These are phyloP conservation scores for Cupressus sempervirens DNA, from an alignment of 75 land plant genomes.

Conservation along the genomic window DNA sequence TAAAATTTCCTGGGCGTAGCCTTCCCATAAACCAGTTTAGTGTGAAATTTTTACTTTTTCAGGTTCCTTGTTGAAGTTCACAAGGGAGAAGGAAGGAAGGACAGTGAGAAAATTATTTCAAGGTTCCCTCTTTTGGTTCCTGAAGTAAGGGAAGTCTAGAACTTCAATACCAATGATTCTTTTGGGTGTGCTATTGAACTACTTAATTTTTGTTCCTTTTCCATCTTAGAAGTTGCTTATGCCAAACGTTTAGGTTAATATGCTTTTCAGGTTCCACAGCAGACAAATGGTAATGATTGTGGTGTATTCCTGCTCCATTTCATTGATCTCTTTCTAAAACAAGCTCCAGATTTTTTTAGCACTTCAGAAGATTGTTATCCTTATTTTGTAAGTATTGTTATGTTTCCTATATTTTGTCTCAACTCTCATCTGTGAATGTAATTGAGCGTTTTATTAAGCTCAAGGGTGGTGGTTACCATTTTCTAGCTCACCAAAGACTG, in stretches of 20 bases:
- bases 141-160: constrained; percentile 25
- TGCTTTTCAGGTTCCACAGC: constrained; percentile 58
- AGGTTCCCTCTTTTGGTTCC: constrained; percentile 55
- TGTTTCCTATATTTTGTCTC: not conserved
- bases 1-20: not conserved
- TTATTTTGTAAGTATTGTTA: constrained; percentile 41
- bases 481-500: constrained; percentile 12
- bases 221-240: not conserved
- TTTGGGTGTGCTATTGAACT: not conserved
- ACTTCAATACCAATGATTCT: not conserved
- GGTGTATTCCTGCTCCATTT: constrained; percentile 54
- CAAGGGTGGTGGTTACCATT: not conserved
- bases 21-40: not conserved
- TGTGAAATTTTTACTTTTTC: not conserved
- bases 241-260: not conserved
- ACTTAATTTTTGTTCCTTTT: not conserved
- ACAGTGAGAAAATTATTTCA: constrained; percentile 17
- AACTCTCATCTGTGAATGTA: not conserved
- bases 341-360: constrained; percentile 43
- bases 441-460: not conserved
- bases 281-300: constrained; percentile 46
- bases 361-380: constrained; percentile 30
- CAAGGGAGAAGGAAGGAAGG: constrained; percentile 20
- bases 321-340: constrained; percentile 38
- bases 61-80: constrained; percentile 47